Evolutionary conservation across 163 green algal species (phyloP), one percentile per base, ranked within the genome.

Genomic region (Trebouxia gelatinosa): DNA sequence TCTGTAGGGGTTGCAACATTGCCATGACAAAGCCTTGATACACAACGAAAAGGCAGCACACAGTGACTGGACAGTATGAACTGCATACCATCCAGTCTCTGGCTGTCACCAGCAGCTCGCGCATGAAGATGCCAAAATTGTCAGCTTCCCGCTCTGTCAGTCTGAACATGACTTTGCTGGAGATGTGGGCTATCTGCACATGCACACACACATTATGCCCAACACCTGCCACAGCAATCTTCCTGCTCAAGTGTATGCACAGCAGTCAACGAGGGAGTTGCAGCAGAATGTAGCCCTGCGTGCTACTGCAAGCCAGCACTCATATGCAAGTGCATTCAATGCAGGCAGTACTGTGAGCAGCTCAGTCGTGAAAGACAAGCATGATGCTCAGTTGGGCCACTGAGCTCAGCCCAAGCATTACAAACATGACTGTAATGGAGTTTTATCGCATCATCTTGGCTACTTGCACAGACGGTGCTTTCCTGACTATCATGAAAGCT

Each of bases 71-170:
- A 54, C 13, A 13, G 43, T 13, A 54, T 23, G 43, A 54, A 13
- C 13, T 9, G 43, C 75, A 82, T 66, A 85, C 81, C 64, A 74
- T 57, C 84, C 84, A 88, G 23, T 59, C 72, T 32, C 79, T 62
- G 61, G 87, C 68, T 48, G 80, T 61, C 13, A n/a, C 51, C 31
- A 88, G 61, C 50, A 87, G 32, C 58, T 87, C 84, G 28, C 72
- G 70, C 6, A 87, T 51, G 70, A 88, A 88, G 70, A 88, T 88
- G 21, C 82, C 84, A 61, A 88, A 65, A 70, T 88, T 88, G 74
- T 78, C 84, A 31, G 82, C 83, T 58, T 88, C 84, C 16, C 66
- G 64, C 3, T 83, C 26, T 19, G 84, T 88, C 74, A 70, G 74
- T 43, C 75, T 82, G 3, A 76, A 75, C 72, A 88, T 74, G 59